These are phyloP conservation scores for Boletus pseudopeckii DNA, from an alignment of 768 basidiomycete species.

Conservation along the genomic window DNA sequence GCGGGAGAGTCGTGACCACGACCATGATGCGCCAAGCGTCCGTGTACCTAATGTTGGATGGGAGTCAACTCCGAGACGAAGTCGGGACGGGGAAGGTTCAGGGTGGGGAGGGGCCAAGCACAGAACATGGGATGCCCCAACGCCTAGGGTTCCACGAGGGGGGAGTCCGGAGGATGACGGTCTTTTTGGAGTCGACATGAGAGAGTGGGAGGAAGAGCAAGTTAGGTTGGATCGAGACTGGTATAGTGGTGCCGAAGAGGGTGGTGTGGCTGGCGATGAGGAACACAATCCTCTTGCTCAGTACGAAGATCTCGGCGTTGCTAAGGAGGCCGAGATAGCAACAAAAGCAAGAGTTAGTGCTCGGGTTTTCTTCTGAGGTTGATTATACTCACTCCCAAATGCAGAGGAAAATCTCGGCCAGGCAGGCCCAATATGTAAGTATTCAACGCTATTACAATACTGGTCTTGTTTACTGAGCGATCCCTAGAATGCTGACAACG, in stretches of 20 bases:
- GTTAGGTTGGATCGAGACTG: constrained; percentile 89
- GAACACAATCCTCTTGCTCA: constrained; percentile 91
- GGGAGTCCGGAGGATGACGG: constrained; percentile 69
- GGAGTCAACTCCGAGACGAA: constrained; percentile 84
- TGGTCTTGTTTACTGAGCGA: constrained; percentile 17
- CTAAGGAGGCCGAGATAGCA: constrained; percentile 72
- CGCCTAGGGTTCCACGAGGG: constrained; percentile 64
- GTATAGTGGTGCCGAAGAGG: constrained; percentile 92
- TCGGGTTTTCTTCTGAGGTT: not conserved
- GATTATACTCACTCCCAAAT: constrained; percentile 16
- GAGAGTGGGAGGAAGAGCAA: constrained; percentile 99
- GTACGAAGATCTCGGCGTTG: constrained; percentile 77
- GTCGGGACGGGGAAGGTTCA: constrained; percentile 49
- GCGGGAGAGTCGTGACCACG: constrained; percentile 36
- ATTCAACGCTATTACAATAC: not conserved
- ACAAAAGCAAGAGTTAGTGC: constrained; percentile 66
- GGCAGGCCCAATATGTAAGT: constrained; percentile 93
- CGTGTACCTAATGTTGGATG: constrained; percentile 90
- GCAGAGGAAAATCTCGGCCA: constrained; percentile 85
- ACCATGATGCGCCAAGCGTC: constrained; percentile 72
- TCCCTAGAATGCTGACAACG: constrained; percentile 90
- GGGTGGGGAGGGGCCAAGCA: constrained; percentile 60
- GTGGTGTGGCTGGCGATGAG: constrained; percentile 80
- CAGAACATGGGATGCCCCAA: constrained; percentile 80
- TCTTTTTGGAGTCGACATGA: constrained; percentile 61